Conservation (phyloP, 108 stramenopile genomes). For the Cyclotella choctawhatcheeana region DNA sequence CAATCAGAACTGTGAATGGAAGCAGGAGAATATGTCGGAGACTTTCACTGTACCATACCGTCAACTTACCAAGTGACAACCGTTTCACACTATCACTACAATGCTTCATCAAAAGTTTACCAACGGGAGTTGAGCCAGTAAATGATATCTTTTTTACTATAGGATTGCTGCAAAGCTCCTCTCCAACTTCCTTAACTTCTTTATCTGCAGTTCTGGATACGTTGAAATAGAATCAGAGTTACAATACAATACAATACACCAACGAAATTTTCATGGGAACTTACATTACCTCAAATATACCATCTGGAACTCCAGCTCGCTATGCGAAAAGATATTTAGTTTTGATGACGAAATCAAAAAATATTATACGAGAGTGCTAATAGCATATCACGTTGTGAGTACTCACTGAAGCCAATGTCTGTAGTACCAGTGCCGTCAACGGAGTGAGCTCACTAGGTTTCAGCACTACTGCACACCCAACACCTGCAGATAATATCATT, state of each 20-base stretch:
- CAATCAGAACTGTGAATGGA: not conserved
- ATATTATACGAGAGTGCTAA: too few species aligned
- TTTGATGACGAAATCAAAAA: too few species aligned
- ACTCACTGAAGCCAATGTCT: too few species aligned
- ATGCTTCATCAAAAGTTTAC: conserved; percentile 77
- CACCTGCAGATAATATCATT: too few species aligned
- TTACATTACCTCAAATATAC: conserved; percentile 69
- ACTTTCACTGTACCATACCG: not conserved
- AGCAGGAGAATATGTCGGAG: not conserved
- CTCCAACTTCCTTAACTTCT: conserved; percentile 60
- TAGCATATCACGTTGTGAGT: too few species aligned
- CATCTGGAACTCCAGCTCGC: conserved; percentile 80
- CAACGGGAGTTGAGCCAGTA: conserved; percentile 92
- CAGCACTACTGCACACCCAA: conserved; percentile 87
- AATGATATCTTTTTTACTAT: conserved; percentile 89
- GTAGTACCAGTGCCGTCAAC: conserved; percentile 81
- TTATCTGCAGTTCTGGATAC: conserved; percentile 47
- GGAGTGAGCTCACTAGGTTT: conserved; percentile 94
- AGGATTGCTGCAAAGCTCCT: conserved; percentile 72
- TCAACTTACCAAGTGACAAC: conserved; percentile 49
- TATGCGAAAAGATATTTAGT: too few species aligned
- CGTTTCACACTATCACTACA: conserved; percentile 81
- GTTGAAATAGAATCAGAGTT: too few species aligned
- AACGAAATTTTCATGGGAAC: not conserved
- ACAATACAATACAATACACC: too few species aligned